Base-by-base conservation (phyloP, 192 early-diverging fungal genomes). In the Coemansia sp. region DNA sequence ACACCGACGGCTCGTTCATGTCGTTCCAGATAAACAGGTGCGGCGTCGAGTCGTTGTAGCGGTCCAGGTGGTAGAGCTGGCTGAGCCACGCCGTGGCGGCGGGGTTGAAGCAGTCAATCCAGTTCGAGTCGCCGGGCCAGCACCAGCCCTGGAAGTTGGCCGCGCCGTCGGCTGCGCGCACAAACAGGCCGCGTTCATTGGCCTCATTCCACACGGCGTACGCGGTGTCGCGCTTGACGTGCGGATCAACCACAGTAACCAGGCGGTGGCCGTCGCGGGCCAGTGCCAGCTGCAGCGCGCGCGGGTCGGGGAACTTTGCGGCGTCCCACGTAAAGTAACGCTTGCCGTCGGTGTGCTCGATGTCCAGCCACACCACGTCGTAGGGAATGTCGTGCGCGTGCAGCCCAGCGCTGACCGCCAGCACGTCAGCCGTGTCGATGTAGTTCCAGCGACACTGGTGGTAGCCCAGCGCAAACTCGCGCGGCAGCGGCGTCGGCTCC, bases 361-460 rank as follows among this genome's bases (percentile, higher is more conserved):
- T 99, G 75, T 99, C 97, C 46, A 99, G 75, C 97, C 97, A 99
- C 28, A 99, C 81, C 1, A 98, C 95, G 79, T 99, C 97, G 62
- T 93, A 93, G 6, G 97, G 95, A 47, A 99, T 95, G 29, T 87
- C 87, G 62, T 91, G 60, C 53, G 84, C 77, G 60, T 99, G 94
- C 79, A 99, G 92, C 39, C 87, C 84, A 15, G 75, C 81, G 67
- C 92, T 89, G 0, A 97, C 91, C 23, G 84, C 84, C 9, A 79
- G 50, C 4, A 97, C 95, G 71, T 99, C 97, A 22, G 81, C 80
- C 53, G 95, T 85, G 51, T 88, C 89, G 50, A 88, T 83, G 73
- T 98, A 99, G 70, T 98, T 99, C 97, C 97, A 99, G 46, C 97
- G 86, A 58, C 92, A 93, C 58, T 98, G 96, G 55, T 98, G 96